Evolutionary conservation across 768 basidiomycete genomes (phyloP).

Genomic region (Termitomyces sp.): DNA sequence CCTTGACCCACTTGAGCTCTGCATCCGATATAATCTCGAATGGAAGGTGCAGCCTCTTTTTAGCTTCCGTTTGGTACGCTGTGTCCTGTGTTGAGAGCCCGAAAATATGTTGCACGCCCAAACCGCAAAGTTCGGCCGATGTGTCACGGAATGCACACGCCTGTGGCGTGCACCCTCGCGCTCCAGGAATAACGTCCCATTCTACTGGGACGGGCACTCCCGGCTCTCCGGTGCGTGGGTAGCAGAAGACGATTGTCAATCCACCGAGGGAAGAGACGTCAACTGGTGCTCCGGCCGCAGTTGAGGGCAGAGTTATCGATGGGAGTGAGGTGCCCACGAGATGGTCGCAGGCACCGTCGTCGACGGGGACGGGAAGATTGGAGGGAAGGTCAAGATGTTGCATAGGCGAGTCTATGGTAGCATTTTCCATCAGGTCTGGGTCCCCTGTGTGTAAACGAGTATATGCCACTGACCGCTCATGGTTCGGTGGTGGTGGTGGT

Average conservation of each 20-base stretch:
- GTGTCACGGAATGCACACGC: conserved; percentile 19
- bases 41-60: conserved; percentile 17
- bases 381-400: conserved; percentile 9
- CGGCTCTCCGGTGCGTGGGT: conserved; percentile 17
- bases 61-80: conserved; percentile 16
- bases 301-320: conserved; percentile 13
- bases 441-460: neutral
- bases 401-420: neutral
- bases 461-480: neutral
- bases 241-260: conserved; percentile 17
- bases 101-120: conserved; percentile 17
- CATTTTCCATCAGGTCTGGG: neutral
- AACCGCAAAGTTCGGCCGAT: conserved; percentile 10
- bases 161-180: conserved; percentile 19
- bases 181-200: conserved; percentile 19
- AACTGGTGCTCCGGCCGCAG: conserved; percentile 9
- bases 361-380: conserved; percentile 15
- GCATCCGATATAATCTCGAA: conserved; percentile 17
- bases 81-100: conserved; percentile 18
- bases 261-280: conserved; percentile 14
- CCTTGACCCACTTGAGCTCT: conserved; percentile 12
- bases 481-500: neutral
- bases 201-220: conserved; percentile 12
- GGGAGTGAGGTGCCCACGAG: conserved; percentile 11
- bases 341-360: conserved; percentile 18